phyloP scores from a whole-genome alignment of 108 stramenopile species.

The Phaeodactylum tricornutum region DNA sequence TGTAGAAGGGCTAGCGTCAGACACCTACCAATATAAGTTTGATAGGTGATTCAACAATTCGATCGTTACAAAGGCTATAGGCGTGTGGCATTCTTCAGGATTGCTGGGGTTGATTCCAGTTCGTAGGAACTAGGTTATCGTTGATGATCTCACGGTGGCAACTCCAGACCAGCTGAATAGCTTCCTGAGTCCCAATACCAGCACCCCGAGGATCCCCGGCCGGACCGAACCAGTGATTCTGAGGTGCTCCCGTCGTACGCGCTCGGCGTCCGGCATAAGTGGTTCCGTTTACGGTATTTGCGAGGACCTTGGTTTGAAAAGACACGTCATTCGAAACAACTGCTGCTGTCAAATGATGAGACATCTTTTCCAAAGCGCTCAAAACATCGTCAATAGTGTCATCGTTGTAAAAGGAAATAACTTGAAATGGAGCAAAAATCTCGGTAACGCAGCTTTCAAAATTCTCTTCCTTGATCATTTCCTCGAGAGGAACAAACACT shows the following conservation, averaged over 20 bases:
- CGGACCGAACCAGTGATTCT: slow-evolving; percentile 99
- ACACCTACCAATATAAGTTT: no score
- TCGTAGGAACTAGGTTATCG: slow-evolving; percentile 66
- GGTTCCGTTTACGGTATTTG: slow-evolving; percentile 95
- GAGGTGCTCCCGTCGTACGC: slow-evolving; percentile 97
- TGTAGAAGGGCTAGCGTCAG: no score
- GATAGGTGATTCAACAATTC: no score
- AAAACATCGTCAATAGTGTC: slow-evolving; percentile 66
- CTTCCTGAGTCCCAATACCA: slow-evolving; percentile 96
- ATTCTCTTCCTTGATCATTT: slow-evolving; percentile 80
- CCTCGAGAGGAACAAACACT: slow-evolving; percentile 87
- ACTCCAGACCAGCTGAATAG: slow-evolving; percentile 95
- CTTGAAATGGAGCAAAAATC: slow-evolving; percentile 96
- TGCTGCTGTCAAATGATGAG: slow-evolving; percentile 95
- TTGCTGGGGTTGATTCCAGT: slow-evolving; percentile 50
- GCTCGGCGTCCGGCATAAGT: slow-evolving; percentile 94
- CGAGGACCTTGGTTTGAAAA: slow-evolving; percentile 80
- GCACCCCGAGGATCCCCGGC: slow-evolving; percentile 87
- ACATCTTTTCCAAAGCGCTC: slow-evolving; percentile 87
- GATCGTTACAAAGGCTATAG: no score
- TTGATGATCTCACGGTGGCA: slow-evolving; percentile 96
- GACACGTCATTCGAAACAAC: slow-evolving; percentile 89
- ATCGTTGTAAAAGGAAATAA: slow-evolving; percentile 84
- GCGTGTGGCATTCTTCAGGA: no score
- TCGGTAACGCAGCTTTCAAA: slow-evolving; percentile 80